These are phyloP conservation scores for Hymenoscyphus fructigenus DNA, from an alignment of 2,329 filamentous ascomycete genomes.

Conservation along the genomic window DNA sequence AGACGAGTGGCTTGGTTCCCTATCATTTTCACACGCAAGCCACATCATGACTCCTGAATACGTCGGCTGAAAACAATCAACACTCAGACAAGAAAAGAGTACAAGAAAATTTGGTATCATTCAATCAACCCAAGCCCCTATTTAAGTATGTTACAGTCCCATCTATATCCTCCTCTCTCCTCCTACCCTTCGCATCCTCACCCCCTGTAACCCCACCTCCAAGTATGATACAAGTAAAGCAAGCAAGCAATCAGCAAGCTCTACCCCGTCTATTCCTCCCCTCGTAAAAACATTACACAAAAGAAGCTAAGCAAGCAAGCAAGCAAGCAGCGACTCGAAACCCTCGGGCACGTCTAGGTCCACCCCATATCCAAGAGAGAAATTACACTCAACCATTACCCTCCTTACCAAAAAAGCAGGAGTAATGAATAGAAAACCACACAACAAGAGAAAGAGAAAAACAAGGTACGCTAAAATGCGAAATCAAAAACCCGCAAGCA, in stretches of 20 bases:
- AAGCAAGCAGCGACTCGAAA: not conserved
- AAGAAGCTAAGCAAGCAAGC: not conserved
- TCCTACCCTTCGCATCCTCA: not conserved
- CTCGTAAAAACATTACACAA: not conserved
- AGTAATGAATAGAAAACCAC: too few relatives aligned
- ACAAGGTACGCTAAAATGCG: conserved; percentile 6
- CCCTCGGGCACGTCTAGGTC: not conserved
- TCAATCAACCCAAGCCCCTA: not conserved
- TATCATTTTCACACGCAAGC: too few relatives aligned
- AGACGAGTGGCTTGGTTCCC: too few relatives aligned
- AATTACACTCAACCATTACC: not conserved
- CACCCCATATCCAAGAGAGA: not conserved
- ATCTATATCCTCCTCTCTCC: not conserved
- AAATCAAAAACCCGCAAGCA: not conserved
- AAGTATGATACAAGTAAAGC: not conserved
- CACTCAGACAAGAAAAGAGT: too few relatives aligned
- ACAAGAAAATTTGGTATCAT: not conserved
- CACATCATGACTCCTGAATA: too few relatives aligned
- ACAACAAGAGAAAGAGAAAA: not conserved
- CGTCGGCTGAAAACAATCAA: too few relatives aligned
- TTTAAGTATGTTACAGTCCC: not conserved
- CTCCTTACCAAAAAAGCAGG: not conserved
- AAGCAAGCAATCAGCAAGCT: not conserved
- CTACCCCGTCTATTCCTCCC: not conserved
- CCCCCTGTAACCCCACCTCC: not conserved